Evolutionary conservation across 2,329 filamentous ascomycete species (phyloP).

Genomic region (Fusarium solani-melongenae): DNA sequence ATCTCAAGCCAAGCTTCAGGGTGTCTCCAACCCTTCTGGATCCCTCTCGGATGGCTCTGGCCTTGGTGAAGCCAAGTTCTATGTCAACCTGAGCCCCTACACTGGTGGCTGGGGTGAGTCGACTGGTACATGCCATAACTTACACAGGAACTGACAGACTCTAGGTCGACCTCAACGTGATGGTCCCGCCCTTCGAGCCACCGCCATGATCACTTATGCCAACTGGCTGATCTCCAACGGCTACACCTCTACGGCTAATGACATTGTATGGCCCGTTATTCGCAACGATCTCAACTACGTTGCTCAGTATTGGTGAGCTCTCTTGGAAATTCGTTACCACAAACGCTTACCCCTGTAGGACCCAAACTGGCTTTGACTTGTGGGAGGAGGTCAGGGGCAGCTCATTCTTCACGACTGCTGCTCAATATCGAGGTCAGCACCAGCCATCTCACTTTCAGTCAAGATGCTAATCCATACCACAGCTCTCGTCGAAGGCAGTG

Average conservation of each 20-base stretch:
- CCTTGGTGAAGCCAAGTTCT: slow-evolving; percentile 80
- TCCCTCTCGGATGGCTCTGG: slow-evolving; percentile 61
- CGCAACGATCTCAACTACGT: slow-evolving; percentile 82
- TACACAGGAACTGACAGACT: slow-evolving; percentile 10
- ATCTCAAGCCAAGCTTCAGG: slow-evolving; percentile 74
- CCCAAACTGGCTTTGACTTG: slow-evolving; percentile 75
- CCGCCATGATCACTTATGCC: slow-evolving; percentile 77
- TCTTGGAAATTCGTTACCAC: background rate
- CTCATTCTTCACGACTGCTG: slow-evolving; percentile 82
- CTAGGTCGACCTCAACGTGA: slow-evolving; percentile 79
- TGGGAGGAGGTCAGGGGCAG: slow-evolving; percentile 85
- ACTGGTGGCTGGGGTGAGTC: slow-evolving; percentile 72
- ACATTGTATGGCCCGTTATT: slow-evolving; percentile 77
- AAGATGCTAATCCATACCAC: background rate
- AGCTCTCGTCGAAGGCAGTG: slow-evolving; percentile 74
- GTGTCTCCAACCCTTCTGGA: slow-evolving; percentile 76
- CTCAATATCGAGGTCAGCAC: slow-evolving; percentile 71
- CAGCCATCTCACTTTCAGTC: too few relatives aligned
- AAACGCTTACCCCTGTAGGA: slow-evolving; percentile 49
- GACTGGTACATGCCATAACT: background rate
- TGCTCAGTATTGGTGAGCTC: slow-evolving; percentile 72
- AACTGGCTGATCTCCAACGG: slow-evolving; percentile 77
- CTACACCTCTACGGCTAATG: slow-evolving; percentile 65
- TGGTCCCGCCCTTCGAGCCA: slow-evolving; percentile 81
- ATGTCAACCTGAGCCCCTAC: slow-evolving; percentile 71